A percentile compares a stretch with the other conserved stretches of the same genome.
Evolutionary conservation across 2,329 filamentous ascomycete genomes (phyloP).

Genomic region (Pezicula rhizophila): DNA sequence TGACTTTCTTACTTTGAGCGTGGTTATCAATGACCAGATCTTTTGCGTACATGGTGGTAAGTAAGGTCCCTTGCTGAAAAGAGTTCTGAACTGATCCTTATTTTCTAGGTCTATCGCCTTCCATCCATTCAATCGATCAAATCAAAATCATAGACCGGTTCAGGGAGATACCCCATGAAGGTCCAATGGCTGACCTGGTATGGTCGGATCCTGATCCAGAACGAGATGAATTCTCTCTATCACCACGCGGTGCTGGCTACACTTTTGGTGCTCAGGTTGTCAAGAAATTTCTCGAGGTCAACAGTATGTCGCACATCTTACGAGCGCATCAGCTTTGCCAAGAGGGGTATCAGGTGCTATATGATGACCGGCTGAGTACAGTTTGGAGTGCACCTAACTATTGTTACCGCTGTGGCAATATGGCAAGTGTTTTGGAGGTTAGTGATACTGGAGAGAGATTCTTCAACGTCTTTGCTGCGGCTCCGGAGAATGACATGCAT

Average conservation of each 20-base stretch:
- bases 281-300: constrained; percentile 95
- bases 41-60: constrained; percentile 93
- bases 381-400: constrained; percentile 94
- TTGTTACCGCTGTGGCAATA: constrained; percentile 86
- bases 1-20: constrained; percentile 91
- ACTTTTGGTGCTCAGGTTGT: constrained; percentile 97
- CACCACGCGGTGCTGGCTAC: constrained; percentile 88
- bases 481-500: constrained; percentile 89
- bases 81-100: background rate
- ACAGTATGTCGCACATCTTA: constrained; percentile 95
- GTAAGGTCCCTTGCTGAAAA: constrained; percentile 17
- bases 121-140: constrained; percentile 97
- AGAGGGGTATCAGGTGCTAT: constrained; percentile 94
- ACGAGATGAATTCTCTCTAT: constrained; percentile 91
- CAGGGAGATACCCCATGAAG: constrained; percentile 96
- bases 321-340: constrained; percentile 98
- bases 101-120: constrained; percentile 65
- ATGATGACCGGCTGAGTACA: constrained; percentile 88
- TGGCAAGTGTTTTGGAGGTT: constrained; percentile 95
- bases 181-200: constrained; percentile 97
- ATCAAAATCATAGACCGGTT: constrained; percentile 99
- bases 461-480: constrained; percentile 97
- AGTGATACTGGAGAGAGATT: constrained; percentile 87
- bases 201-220: constrained; percentile 99
- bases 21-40: constrained; percentile 98